Evolutionary conservation across 129 eudicot species (phyloP), one percentile per base, ranked within the genome.

Genomic region (Artemisia tridentata): DNA sequence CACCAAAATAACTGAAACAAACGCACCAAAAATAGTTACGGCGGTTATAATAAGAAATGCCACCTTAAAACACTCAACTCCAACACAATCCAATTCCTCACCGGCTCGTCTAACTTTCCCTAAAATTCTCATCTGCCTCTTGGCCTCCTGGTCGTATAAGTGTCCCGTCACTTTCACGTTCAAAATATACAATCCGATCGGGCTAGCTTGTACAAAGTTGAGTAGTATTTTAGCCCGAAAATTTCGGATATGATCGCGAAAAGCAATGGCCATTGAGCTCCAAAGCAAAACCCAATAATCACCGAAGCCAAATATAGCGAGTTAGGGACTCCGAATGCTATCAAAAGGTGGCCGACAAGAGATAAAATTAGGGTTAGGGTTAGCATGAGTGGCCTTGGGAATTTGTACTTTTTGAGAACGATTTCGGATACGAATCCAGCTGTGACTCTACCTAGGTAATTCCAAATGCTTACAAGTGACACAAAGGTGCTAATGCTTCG

Each of bases 261-360:
- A 13, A 91, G 97, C 55, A 88, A 72, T n/a, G 97, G 97, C 97
- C 97, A 91, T 69, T 91, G 97, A 1, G 97, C 97, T 1, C 97
- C 97, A 52, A 87, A 91, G 62, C 88, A 85, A 70, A 91, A 91
- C 16, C 97, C 97, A n/a, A 91, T 91, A 18, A 91, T 78, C n/a
- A 85, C 77, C 5, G 97, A 91, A 0, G 96, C 97, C 0, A 91
- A 54, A 55, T 91, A 91, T 41, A 91, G 88, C 2, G 90, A 86
- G 45, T 88, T 88, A 2, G 84, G 82, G 43, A 91, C 86, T 3
- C 80, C 78, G 5, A 91, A 85, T 1, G 97, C 97, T 4, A 91
- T 91, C 19, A 91, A 75, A 18, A 91, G 45, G 76, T 91, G 97
- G 20, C 97, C 97, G 11, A 85, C 49, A 21, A 95, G 86, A 0